Base-by-base conservation (phyloP, 163 green algal genomes). In the Picocystis sp. region DNA sequence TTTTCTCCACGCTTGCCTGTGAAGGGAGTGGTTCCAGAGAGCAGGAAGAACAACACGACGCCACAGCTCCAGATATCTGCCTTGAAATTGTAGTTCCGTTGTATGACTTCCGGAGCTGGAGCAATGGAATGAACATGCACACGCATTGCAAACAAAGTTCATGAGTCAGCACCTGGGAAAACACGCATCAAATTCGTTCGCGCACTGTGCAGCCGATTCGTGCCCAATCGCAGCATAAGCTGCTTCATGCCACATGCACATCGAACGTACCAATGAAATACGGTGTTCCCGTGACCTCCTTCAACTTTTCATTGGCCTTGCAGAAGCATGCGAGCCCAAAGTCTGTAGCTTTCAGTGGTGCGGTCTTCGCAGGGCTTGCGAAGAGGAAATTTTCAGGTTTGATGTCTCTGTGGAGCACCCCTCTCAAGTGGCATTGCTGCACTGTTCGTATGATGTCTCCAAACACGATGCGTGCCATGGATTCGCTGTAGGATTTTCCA, bases 21-120 rank as follows among this genome's bases (percentile, higher is more conserved):
- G 47, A 57, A 57, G 8, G 51, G 51, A 19, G 29, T 47, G n/a
- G 45, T 50, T 17, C 51, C 51, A 13, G 29, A 45, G 5, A 57
- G 51, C 3, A 57, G 51, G 6, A 51, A 22, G 22, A 53, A 57
- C 51, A 57, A 42, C 3, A 57, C 51, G 14, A 57, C 29, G 14
- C 51, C 51, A 42, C 51, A 57, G 51, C 51, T 57, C 51, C 51
- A 57, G 2, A 61, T 33, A 50, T 79, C 71, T 0, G 63, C 62
- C 61, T 82, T 69, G 14, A 67, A 77, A 49, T 87, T 71, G 34
- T 87, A 87, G 15, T 45, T 52, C 66, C 72, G 46, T 61, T 69
- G 43, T 78, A 82, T 53, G 2, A 61, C 54, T 19, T 61, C 54
- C n/a, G 54, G 54, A 46, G 54, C 22, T 21, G 8, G 8, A 38